Evolutionary conservation across 305 asterid species (phyloP), one percentile per base, ranked within the genome.

Genomic region (Solanum hybrid): DNA sequence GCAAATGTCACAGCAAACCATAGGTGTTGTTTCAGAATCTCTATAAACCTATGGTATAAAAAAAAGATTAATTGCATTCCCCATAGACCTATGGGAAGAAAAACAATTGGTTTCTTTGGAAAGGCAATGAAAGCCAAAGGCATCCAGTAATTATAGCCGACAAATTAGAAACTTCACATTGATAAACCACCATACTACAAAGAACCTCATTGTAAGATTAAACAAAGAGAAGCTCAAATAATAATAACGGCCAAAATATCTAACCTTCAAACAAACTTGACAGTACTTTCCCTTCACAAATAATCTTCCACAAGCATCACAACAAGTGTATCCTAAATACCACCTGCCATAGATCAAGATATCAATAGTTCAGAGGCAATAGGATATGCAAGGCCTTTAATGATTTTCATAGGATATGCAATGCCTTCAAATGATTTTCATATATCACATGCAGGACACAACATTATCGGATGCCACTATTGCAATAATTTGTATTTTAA

Each of bases 261-360:
- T 92, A 18, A 96, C 99, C 99, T 98, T 98, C 92, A 98, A 94
- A 93, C 99, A 98, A 91, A 98, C 99, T 36, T 98, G 99, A 92
- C 99, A 97, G 89, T 97, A 97, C 90, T 98, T 97, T 91, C 98
- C 99, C 93, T 97, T 98, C 91, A 94, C 93, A 90, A 98, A 98
- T 92, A 98, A 94, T 93, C 99, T 97, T 90, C 99, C 99, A 82
- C 99, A 98, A 89, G 99, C 99, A 95, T 98, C 99, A 92, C 99
- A 98, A 84, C 99, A 98, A 82, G 99, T 97, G 92, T 97, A 94
- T 87, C 99, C 99, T 93, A 97, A 92, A 94, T 97, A 96, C 99
- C 99, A 98, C 95, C 99, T 98, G 93, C 92, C 93, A 73, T 90
- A 91, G 89, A 90, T 77, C 91, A 92, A 91, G n/a, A 79, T 71